Evolutionary conservation across 1,284 basidiomycete genomes (phyloP).

Genomic region (Ceratobasidium papillatum): DNA sequence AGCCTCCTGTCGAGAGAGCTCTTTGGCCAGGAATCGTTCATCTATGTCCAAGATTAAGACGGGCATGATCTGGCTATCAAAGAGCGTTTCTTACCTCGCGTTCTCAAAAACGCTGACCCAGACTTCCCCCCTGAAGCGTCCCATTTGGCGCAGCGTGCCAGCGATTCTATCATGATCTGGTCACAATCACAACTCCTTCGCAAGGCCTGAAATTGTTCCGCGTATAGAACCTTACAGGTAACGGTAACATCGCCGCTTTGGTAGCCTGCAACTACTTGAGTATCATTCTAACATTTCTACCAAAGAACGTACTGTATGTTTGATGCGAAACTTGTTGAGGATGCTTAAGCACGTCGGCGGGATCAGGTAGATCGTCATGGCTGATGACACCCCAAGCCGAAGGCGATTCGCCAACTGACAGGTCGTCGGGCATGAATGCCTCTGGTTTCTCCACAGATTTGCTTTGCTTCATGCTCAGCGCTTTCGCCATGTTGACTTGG

Average conservation of each 20-base stretch:
- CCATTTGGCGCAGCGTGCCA: constrained; percentile 96
- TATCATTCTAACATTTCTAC: not conserved
- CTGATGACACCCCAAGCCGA: constrained; percentile 91
- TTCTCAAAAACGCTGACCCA: constrained; percentile 96
- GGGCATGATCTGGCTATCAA: not conserved
- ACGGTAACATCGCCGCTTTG: constrained; percentile 93
- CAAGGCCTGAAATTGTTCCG: constrained; percentile 96
- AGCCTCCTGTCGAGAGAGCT: constrained; percentile 90
- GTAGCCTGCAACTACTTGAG: constrained; percentile 65
- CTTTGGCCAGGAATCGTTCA: constrained; percentile 98
- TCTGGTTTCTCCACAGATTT: constrained; percentile 46
- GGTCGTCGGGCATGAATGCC: constrained; percentile 84
- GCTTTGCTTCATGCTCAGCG: constrained; percentile 62
- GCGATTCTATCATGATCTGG: constrained; percentile 90
- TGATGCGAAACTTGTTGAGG: constrained; percentile 46
- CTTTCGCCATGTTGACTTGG: constrained; percentile 76
- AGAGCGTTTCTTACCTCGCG: constrained; percentile 68
- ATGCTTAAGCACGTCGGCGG: constrained; percentile 67
- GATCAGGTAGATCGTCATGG: constrained; percentile 70
- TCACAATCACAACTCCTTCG: constrained; percentile 93
- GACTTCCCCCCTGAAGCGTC: constrained; percentile 96
- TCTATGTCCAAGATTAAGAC: constrained; percentile 60
- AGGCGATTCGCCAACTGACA: constrained; percentile 76
- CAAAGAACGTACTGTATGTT: constrained; percentile 45
- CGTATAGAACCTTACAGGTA: constrained; percentile 94